Evolutionary conservation across 2,329 filamentous ascomycete species (phyloP).

Genomic region (Ilyonectria sp.): DNA sequence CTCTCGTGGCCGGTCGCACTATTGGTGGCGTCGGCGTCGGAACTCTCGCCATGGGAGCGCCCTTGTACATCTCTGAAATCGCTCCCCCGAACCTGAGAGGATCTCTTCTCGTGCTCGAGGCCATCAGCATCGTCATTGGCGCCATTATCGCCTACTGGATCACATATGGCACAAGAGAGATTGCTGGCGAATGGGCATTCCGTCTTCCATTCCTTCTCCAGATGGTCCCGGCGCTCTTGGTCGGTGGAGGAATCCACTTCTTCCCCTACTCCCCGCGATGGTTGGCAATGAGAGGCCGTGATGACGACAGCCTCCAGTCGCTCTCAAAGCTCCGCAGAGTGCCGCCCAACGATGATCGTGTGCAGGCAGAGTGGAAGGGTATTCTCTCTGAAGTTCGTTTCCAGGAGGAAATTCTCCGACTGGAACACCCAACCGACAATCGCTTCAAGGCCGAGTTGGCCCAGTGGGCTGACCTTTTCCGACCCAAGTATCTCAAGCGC

Average conservation of each 20-base stretch:
- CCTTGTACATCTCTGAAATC: conserved; percentile 53
- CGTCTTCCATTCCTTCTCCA: conserved; percentile 64
- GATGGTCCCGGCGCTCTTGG: conserved; percentile 36
- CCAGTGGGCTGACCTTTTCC: conserved; percentile 64
- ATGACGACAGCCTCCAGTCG: conserved; percentile 56
- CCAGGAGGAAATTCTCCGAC: conserved; percentile 50
- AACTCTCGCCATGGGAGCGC: conserved; percentile 49
- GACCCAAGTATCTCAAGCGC: conserved; percentile 58
- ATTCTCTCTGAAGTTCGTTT: conserved; percentile 65
- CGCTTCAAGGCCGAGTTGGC: conserved; percentile 60
- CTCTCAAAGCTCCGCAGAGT: conserved; percentile 59
- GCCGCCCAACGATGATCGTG: conserved; percentile 57
- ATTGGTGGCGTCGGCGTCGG: conserved; percentile 52
- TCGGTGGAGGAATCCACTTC: conserved; percentile 59
- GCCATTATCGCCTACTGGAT: conserved; percentile 69
- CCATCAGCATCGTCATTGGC: conserved; percentile 66
- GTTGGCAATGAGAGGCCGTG: conserved; percentile 57
- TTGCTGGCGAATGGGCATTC: conserved; percentile 59
- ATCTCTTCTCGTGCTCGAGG: conserved; percentile 63
- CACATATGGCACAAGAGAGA: conserved; percentile 64
- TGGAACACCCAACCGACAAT: conserved; percentile 36
- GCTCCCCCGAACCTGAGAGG: conserved; percentile 57
- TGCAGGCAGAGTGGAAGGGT: conserved; percentile 64
- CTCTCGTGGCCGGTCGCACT: conserved; percentile 47
- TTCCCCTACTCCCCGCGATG: conserved; percentile 63